Percentiles rank a stretch among this genome's conserved stretches.
phyloP scores from a whole-genome alignment of 75 land plant genomes.

The Cryptomeria japonica region DNA sequence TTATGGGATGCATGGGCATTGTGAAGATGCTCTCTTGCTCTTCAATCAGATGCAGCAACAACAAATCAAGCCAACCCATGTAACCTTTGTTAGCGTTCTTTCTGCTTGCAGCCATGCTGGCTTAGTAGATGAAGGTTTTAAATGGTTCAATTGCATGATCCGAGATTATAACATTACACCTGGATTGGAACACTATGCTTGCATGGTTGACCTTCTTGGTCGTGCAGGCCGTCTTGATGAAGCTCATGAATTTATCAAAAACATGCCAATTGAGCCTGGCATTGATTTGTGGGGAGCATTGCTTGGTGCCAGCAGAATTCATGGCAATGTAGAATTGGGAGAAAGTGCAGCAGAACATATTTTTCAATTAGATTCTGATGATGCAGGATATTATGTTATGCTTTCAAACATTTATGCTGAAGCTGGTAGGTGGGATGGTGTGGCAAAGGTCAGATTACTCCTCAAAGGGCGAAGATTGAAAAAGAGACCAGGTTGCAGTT shows the following conservation, averaged over 20 bases:
- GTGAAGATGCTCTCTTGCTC: constrained; percentile 32
- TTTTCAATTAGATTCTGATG: constrained; percentile 14
- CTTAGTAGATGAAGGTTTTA: constrained; percentile 35
- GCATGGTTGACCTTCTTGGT: constrained; percentile 56
- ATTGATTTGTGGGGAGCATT: constrained; percentile 45
- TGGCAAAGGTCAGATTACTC: constrained; percentile 21
- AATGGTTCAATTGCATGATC: constrained; percentile 33
- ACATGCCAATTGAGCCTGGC: constrained; percentile 30
- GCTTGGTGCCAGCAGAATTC: constrained; percentile 36
- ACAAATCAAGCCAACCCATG: constrained; percentile 21
- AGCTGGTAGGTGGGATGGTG: constrained; percentile 34
- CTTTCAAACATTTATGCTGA: constrained; percentile 30
- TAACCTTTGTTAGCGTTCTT: constrained; percentile 44
- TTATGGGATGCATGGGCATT: constrained; percentile 26
- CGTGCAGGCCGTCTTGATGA: constrained; percentile 50
- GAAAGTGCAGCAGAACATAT: constrained; percentile 30
- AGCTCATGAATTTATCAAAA: constrained; percentile 36
- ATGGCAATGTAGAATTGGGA: constrained; percentile 33
- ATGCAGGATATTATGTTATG: constrained; percentile 33
- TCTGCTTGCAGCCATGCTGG: constrained; percentile 50
- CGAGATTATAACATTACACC: constrained; percentile 30
- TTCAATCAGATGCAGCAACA: constrained; percentile 41
- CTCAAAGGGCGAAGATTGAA: constrained; percentile 25
- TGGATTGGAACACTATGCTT: constrained; percentile 44
- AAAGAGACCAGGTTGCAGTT: constrained; percentile 53